Conservation (phyloP, 306 rosid species). For the Acacia melanoxylon region DNA sequence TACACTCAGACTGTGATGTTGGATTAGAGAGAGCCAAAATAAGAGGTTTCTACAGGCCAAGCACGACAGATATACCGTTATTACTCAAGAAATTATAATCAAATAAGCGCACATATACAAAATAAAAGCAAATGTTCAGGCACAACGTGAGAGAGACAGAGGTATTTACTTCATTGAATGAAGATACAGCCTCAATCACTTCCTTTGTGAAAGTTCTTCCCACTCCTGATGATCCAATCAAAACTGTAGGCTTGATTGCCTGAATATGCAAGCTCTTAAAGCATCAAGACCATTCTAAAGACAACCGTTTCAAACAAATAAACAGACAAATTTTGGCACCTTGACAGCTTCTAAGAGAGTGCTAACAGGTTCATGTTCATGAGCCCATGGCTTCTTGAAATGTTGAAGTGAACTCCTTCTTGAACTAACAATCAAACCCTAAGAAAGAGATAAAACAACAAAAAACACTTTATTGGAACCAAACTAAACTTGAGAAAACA, state of each 20-base stretch:
- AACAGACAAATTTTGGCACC: slow-evolving; percentile 35
- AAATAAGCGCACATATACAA: neutral
- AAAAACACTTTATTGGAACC: neutral
- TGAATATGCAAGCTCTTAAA: slow-evolving; percentile 14
- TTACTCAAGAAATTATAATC: neutral
- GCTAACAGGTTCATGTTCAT: slow-evolving; percentile 65
- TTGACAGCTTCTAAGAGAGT: slow-evolving; percentile 60
- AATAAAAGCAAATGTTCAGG: neutral
- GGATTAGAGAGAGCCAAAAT: slow-evolving; percentile 90
- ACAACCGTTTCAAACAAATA: neutral
- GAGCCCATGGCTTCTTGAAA: slow-evolving; percentile 87
- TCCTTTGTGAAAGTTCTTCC: slow-evolving; percentile 79
- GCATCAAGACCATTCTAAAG: neutral
- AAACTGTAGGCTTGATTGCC: slow-evolving; percentile 80
- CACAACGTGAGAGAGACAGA: neutral
- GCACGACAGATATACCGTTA: slow-evolving; percentile 15
- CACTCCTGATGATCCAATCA: slow-evolving; percentile 82
- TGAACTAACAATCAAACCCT: slow-evolving; percentile 73
- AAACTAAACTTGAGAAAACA: neutral
- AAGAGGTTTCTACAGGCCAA: slow-evolving; percentile 68
- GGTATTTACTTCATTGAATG: slow-evolving; percentile 58
- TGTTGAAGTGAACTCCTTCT: slow-evolving; percentile 68
- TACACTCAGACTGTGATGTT: slow-evolving; percentile 83
- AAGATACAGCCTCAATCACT: slow-evolving; percentile 63
- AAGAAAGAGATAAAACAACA: slow-evolving; percentile 23